Evolutionary conservation across 1,284 basidiomycete species (phyloP).

Genomic region (Kwoniella shivajii): DNA sequence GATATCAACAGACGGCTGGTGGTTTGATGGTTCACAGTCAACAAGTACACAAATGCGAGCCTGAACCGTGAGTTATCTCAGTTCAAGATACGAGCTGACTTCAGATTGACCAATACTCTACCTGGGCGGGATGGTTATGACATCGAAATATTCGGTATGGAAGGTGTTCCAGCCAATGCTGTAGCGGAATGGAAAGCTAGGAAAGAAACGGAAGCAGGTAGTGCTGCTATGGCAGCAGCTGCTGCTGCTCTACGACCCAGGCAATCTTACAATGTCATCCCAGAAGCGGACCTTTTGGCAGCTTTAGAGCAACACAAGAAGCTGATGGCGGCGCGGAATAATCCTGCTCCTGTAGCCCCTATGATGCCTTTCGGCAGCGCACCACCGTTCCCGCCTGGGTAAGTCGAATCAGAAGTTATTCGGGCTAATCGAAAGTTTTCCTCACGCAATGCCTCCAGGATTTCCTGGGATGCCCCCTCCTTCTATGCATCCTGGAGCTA

Average conservation of each 20-base stretch:
- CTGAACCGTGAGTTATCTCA: conserved; percentile 75
- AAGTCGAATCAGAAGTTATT: not conserved
- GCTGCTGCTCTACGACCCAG: conserved; percentile 74
- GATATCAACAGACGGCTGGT: conserved; percentile 66
- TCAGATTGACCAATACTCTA: conserved; percentile 89
- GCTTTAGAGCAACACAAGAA: conserved; percentile 89
- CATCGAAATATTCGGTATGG: conserved; percentile 99
- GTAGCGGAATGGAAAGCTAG: conserved; percentile 91
- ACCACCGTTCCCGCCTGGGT: conserved; percentile 51
- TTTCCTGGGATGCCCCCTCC: conserved; percentile 41
- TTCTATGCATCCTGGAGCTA: conserved; percentile 42
- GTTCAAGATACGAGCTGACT: conserved; percentile 4
- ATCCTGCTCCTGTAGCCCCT: conserved; percentile 64
- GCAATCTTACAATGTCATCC: conserved; percentile 75
- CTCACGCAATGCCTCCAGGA: conserved; percentile 14
- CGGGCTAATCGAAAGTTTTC: conserved; percentile 10
- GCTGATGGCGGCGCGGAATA: conserved; percentile 72
- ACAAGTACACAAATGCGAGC: conserved; percentile 97
- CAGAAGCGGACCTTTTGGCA: conserved; percentile 78
- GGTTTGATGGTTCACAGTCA: conserved; percentile 98
- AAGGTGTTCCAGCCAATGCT: conserved; percentile 92
- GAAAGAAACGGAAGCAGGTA: conserved; percentile 86
- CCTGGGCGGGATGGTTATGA: conserved; percentile 97
- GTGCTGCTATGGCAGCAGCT: conserved; percentile 73
- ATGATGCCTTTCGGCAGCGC: conserved; percentile 58